phyloP scores from a whole-genome alignment of 257 asterid species.

The Rubia yunnanensis region DNA sequence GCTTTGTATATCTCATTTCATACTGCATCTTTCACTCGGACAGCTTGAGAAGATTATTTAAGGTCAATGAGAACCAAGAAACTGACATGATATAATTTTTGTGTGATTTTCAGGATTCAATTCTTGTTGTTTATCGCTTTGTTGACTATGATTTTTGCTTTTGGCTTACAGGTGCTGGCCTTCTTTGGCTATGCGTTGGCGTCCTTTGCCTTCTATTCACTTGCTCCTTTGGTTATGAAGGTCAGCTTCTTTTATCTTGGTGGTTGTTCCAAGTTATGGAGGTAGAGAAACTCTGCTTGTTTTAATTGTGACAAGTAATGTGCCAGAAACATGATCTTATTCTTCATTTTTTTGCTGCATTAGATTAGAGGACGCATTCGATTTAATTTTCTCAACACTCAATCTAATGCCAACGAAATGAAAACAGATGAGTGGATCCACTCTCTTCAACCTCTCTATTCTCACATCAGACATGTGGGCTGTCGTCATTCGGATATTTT shows the following conservation, averaged over 20 bases:
- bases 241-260: slow-evolving; percentile 14
- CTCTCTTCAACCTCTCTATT: slow-evolving; percentile 67
- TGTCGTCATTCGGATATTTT: slow-evolving; percentile 46
- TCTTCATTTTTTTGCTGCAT: no score
- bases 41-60: not conserved
- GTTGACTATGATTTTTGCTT: not conserved
- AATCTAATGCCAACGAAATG: not conserved
- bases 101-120: not conserved
- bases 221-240: slow-evolving; percentile 40
- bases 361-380: not conserved
- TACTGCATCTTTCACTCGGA: not conserved
- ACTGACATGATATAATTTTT: not conserved
- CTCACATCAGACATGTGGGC: slow-evolving; percentile 89
- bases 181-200: slow-evolving; percentile 39
- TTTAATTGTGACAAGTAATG: not conserved
- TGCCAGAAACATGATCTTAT: not conserved
- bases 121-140: not conserved
- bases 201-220: slow-evolving; percentile 47
- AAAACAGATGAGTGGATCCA: slow-evolving; percentile 63
- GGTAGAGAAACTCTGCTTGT: not conserved
- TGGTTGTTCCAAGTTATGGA: not conserved
- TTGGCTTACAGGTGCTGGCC: slow-evolving; percentile 32
- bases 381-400: not conserved
- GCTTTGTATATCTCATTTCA: not conserved
- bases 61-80: not conserved